Conservation (phyloP, 306 rosid genomes). For the Casuarina glauca region DNA sequence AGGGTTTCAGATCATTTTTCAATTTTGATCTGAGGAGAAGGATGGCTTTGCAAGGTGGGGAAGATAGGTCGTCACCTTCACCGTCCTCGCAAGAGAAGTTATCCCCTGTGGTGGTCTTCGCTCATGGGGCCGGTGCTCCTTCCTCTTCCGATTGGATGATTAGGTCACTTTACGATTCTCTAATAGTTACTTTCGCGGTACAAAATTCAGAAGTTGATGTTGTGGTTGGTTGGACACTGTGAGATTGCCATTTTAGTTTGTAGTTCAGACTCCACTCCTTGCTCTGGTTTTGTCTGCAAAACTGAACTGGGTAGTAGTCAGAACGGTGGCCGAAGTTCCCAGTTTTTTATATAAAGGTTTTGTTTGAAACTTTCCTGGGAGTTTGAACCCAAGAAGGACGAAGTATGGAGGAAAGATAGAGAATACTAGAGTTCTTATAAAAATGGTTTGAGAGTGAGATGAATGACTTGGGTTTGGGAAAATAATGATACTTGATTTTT, state of each 20-base stretch:
- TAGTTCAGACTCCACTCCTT: not conserved
- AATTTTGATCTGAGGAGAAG: constrained; percentile 10
- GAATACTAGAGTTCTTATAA: not conserved
- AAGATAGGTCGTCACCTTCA: constrained; percentile 29
- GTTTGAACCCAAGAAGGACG: not conserved
- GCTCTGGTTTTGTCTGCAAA: not conserved
- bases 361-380: no score
- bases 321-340: no score
- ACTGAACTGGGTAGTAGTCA: no score
- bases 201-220: not conserved
- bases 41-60: constrained; percentile 57
- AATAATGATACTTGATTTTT: constrained; percentile 12
- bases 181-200: not conserved
- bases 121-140: constrained; percentile 94
- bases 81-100: constrained; percentile 30
- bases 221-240: not conserved
- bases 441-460: not conserved
- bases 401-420: not conserved
- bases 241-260: not conserved
- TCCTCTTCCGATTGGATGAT: constrained; percentile 90
- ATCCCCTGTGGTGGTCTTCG: constrained; percentile 76
- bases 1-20: constrained; percentile 26
- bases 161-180: constrained; percentile 37
- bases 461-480: constrained; percentile 1
- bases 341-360: no score